Evolutionary conservation across 78 protist genomes (phyloP), one percentile per base, ranked within the genome.

Genomic region (Tieghemostelium lacteum): DNA sequence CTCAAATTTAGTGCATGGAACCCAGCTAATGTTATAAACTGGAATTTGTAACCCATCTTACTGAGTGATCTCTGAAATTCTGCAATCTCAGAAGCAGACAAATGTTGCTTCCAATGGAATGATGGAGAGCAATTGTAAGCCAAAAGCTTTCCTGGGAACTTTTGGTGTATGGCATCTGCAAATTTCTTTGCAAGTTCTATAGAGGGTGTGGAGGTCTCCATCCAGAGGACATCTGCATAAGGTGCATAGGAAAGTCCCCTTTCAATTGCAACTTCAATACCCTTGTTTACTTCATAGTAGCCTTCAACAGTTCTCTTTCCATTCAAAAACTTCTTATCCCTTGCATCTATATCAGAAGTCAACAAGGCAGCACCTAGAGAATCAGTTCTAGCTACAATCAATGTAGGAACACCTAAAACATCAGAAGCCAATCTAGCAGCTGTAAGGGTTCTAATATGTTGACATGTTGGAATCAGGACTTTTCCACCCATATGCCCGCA

Each of bases 51-150:
- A 20, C 98, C 98, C 69, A 88, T 54, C 54, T 42, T 49, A 39
- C 92, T 95, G 26, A 97, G 91, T 19, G 87, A 86, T 52, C 52
- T 36, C 39, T 86, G 94, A 95, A 96, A 95, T 20, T 83, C 20
- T 52, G 88, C 93, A 22, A 95, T 95, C 85, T 97, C 87, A 57
- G 94, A 97, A 10, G 76, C 69, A 92, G 94, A 87, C 73, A 96
- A 94, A 20, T 95, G 93, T 28, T 89, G 92, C 75, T 97, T 97
- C 98, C 98, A 97, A 93, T 97, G 94, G 97, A 97, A 97, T 28
- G 98, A 96, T 39, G 98, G 98, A 17, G 98, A 96, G 67, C 95
- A 93, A 88, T 97, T 97, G 95, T 97, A 97, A 14, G 98, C 96
- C 45, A 97, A 88, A 31, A 86, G 58, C 92, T 93, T 76, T 36